Evolutionary conservation across 192 early-diverging fungal genomes (phyloP).

Genomic region (Phlyctochytrium planicorne): DNA sequence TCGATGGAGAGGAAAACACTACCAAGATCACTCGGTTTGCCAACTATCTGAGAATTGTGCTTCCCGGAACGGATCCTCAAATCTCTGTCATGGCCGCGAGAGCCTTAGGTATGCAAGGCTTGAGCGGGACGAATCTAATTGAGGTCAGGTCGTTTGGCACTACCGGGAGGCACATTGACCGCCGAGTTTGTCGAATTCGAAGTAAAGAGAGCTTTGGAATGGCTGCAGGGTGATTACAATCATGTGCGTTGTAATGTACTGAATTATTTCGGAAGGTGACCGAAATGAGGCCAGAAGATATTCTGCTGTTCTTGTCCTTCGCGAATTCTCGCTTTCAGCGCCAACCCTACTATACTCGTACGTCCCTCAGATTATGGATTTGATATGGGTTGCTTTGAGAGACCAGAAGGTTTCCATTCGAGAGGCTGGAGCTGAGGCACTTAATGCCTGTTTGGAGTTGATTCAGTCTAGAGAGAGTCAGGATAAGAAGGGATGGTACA

Average conservation of each 20-base stretch:
- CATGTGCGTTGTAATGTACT: neutral
- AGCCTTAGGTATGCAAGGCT: conserved; percentile 56
- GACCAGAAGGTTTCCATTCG: conserved; percentile 77
- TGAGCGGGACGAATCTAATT: neutral
- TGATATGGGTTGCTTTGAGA: conserved; percentile 79
- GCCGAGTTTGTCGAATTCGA: conserved; percentile 84
- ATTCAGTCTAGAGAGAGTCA: conserved; percentile 75
- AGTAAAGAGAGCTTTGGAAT: conserved; percentile 79
- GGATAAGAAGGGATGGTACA: conserved; percentile 65
- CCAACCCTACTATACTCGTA: conserved; percentile 81
- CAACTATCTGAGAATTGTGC: conserved; percentile 75
- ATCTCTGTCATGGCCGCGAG: conserved; percentile 72
- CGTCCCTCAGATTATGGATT: conserved; percentile 77
- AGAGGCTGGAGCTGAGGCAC: conserved; percentile 75
- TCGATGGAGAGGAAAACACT: conserved; percentile 76
- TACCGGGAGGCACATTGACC: conserved; percentile 62
- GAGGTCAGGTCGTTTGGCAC: conserved; percentile 59
- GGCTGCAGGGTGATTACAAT: conserved; percentile 68
- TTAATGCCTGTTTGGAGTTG: conserved; percentile 75
- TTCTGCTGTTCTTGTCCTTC: conserved; percentile 77
- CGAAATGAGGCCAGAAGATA: conserved; percentile 74
- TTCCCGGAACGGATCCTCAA: conserved; percentile 71
- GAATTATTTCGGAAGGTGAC: conserved; percentile 49
- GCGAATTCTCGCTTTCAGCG: conserved; percentile 72
- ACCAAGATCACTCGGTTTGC: conserved; percentile 74